Evolutionary conservation across 192 early-diverging fungal genomes (phyloP).

Genomic region (Neocallimastix lanati): DNA sequence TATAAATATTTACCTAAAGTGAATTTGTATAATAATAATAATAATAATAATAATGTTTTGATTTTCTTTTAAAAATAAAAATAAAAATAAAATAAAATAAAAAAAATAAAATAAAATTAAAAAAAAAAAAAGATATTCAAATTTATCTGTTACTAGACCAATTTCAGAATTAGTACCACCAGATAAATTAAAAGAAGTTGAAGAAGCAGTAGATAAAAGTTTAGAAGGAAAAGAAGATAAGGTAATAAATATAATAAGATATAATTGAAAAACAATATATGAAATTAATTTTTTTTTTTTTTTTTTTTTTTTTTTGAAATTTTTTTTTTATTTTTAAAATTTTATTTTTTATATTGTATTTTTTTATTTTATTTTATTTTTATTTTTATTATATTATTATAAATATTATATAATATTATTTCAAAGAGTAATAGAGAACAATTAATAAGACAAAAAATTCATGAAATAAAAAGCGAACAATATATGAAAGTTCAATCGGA

Average conservation of each 20-base stretch:
- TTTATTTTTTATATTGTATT: too few relatives aligned
- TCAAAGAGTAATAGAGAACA: conserved; percentile 28
- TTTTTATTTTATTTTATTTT: too few relatives aligned
- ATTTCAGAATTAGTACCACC: conserved; percentile 26
- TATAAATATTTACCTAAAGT: too few relatives aligned
- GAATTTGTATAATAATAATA: too few relatives aligned
- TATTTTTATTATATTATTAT: conserved; percentile 2
- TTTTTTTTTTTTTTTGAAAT: too few relatives aligned
- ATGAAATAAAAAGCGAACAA: conserved; percentile 25
- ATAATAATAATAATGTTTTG: too few relatives aligned
- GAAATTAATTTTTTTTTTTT: too few relatives aligned
- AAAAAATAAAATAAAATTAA: not conserved
- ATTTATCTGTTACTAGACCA: conserved; percentile 27
- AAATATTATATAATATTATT: conserved; percentile 1
- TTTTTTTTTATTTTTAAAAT: too few relatives aligned
- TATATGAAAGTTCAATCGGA: conserved; percentile 47
- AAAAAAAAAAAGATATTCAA: conserved; percentile 21
- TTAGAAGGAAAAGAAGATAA: conserved; percentile 3
- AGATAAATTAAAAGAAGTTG: conserved; percentile 20
- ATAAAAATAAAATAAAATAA: not conserved
- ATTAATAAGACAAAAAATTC: conserved; percentile 32
- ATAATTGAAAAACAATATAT: too few relatives aligned
- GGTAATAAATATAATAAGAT: too few relatives aligned
- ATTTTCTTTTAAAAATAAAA: too few relatives aligned
- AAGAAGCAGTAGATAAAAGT: conserved; percentile 4